These are phyloP conservation scores for Fraxinus excelsior DNA, from an alignment of 257 asterid genomes.

Conservation along the genomic window DNA sequence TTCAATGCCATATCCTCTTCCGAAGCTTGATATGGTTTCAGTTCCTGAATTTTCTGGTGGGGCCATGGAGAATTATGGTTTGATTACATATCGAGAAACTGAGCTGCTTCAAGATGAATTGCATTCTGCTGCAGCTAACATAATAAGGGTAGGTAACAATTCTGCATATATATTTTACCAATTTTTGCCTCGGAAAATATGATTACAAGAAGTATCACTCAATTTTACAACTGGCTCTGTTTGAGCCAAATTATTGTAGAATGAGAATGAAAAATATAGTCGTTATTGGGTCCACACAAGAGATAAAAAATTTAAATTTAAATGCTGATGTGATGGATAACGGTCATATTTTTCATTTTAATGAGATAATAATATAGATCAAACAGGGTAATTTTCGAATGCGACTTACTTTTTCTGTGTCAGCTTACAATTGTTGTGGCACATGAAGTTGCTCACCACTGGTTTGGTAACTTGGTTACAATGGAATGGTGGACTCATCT, in stretches of 20 bases:
- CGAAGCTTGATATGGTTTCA: conserved; percentile 53
- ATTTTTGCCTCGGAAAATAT: neutral
- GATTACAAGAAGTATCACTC: neutral
- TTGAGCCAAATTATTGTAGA: too few species aligned
- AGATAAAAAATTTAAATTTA: too few species aligned
- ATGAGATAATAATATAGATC: too few species aligned
- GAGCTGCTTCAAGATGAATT: conserved; percentile 39
- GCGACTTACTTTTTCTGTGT: neutral
- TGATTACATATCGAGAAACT: conserved; percentile 38
- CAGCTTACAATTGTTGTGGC: conserved; percentile 47
- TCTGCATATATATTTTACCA: neutral
- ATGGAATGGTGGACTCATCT: conserved; percentile 60
- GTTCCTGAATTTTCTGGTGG: conserved; percentile 48
- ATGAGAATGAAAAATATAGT: too few species aligned
- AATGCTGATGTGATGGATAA: too few species aligned
- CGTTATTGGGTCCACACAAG: too few species aligned
- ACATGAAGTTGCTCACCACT: conserved; percentile 56
- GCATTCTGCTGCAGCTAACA: conserved; percentile 42
- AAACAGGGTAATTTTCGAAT: neutral
- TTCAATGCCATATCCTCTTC: conserved; percentile 43
- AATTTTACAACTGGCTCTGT: too few species aligned
- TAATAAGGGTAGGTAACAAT: conserved; percentile 32
- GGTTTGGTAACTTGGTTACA: conserved; percentile 56
- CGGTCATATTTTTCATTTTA: too few species aligned
- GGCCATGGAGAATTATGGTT: conserved; percentile 54